Conservation (phyloP, 768 basidiomycete species). For the Zangia roseola region DNA sequence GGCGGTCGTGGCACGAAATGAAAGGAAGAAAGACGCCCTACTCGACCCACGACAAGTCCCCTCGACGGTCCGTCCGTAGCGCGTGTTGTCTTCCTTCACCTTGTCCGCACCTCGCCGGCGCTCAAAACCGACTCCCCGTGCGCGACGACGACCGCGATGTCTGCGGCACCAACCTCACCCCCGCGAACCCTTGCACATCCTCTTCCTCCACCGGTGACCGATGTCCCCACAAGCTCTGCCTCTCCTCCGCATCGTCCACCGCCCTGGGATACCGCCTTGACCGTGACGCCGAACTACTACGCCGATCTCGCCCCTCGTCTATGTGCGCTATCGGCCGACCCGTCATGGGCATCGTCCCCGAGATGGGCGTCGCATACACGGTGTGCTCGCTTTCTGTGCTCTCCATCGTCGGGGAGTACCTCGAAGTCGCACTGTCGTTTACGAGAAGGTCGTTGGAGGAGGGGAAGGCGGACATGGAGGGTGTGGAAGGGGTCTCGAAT, state of each 20-base stretch:
- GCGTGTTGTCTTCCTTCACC: not conserved
- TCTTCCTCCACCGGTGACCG: conserved; percentile 28
- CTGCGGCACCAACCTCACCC: conserved; percentile 42
- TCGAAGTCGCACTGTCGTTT: not conserved
- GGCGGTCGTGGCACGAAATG: too few species aligned
- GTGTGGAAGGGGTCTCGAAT: conserved; percentile 30
- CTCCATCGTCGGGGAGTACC: conserved; percentile 6
- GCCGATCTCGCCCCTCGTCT: conserved; percentile 25
- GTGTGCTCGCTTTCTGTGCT: conserved; percentile 19
- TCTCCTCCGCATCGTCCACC: conserved; percentile 62
- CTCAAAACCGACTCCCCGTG: conserved; percentile 20
- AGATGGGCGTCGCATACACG: conserved; percentile 12
- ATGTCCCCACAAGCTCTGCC: conserved; percentile 50
- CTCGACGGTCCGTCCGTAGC: not conserved
- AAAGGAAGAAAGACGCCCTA: too few species aligned
- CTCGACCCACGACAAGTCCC: too few species aligned
- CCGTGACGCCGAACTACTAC: conserved; percentile 44
- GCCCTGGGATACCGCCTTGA: conserved; percentile 45
- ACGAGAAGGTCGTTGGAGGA: conserved; percentile 19
- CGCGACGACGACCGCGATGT: conserved; percentile 6
- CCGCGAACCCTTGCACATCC: conserved; percentile 4
- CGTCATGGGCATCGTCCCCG: conserved; percentile 1
- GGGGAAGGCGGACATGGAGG: conserved; percentile 27
- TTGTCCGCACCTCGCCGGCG: not conserved
- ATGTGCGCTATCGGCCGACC: not conserved